A percentile compares a stretch with the other conserved stretches of the same genome.
phyloP scores from a whole-genome alignment of 257 asterid species.

The Coffea canephora region DNA sequence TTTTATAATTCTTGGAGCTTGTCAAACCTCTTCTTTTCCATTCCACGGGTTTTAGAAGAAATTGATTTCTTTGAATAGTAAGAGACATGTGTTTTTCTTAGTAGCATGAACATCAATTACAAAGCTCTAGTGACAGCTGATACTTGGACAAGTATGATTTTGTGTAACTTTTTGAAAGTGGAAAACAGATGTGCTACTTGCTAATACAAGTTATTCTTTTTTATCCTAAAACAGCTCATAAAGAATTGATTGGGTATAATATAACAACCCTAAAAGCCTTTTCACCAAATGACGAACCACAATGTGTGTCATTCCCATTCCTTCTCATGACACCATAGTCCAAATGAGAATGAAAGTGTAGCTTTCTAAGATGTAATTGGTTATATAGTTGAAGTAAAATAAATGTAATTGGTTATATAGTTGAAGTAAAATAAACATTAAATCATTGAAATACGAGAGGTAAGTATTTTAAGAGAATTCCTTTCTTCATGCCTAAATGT shows the following conservation, averaged over 20 bases:
- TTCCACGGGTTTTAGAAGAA: background rate
- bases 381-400: too few relatives aligned
- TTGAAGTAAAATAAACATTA: too few relatives aligned
- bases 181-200: background rate
- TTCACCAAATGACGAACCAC: background rate
- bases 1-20: too few relatives aligned
- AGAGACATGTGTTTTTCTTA: background rate
- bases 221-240: background rate
- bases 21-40: background rate
- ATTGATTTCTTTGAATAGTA: background rate
- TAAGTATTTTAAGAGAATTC: background rate
- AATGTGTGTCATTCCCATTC: background rate
- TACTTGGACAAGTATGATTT: background rate
- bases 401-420: background rate
- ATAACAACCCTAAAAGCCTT: background rate
- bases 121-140: background rate
- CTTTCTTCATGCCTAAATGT: background rate
- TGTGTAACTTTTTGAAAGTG: background rate
- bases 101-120: background rate
- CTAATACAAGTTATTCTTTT: background rate
- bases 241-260: background rate
- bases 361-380: background rate
- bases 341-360: background rate
- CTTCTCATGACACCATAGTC: background rate
- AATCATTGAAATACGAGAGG: background rate